phyloP scores from a whole-genome alignment of 2,329 filamentous ascomycete genomes.

The Ceratocystis ficicola region DNA sequence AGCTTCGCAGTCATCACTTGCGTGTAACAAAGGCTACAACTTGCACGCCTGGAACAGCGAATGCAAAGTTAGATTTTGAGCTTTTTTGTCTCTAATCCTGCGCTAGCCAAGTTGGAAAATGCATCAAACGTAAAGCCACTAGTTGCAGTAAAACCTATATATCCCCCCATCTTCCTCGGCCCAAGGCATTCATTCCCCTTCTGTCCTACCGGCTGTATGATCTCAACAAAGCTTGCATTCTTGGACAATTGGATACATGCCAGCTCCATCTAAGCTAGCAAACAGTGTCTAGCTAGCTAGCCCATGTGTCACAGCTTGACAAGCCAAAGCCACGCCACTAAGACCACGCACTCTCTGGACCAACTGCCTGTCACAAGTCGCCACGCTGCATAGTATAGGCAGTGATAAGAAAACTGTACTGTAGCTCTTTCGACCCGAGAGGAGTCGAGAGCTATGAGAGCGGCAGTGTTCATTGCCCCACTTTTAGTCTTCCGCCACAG shows the following conservation, averaged over 20 bases:
- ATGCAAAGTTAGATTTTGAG: too few relatives aligned
- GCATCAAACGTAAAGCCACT: too few relatives aligned
- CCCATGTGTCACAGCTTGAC: background rate
- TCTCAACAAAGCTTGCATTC: background rate
- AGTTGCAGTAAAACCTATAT: too few relatives aligned
- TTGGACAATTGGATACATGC: background rate
- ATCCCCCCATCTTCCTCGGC: too few relatives aligned
- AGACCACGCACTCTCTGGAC: background rate
- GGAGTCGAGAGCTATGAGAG: background rate
- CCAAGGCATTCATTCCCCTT: too few relatives aligned
- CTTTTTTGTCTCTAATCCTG: too few relatives aligned
- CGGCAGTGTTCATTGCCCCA: background rate
- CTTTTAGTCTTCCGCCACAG: conserved; percentile 6
- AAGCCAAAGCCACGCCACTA: background rate
- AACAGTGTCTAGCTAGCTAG: background rate
- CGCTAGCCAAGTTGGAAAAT: too few relatives aligned
- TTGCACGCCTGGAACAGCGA: too few relatives aligned
- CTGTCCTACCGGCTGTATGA: background rate
- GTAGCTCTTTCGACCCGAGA: background rate
- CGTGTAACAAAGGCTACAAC: too few relatives aligned
- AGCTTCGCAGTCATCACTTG: background rate
- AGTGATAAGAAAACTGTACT: background rate
- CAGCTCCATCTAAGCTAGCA: background rate
- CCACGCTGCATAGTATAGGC: background rate
- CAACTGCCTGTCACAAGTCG: background rate